phyloP scores from a whole-genome alignment of 192 early-diverging fungal species.

The Geranomyces michiganensis region DNA sequence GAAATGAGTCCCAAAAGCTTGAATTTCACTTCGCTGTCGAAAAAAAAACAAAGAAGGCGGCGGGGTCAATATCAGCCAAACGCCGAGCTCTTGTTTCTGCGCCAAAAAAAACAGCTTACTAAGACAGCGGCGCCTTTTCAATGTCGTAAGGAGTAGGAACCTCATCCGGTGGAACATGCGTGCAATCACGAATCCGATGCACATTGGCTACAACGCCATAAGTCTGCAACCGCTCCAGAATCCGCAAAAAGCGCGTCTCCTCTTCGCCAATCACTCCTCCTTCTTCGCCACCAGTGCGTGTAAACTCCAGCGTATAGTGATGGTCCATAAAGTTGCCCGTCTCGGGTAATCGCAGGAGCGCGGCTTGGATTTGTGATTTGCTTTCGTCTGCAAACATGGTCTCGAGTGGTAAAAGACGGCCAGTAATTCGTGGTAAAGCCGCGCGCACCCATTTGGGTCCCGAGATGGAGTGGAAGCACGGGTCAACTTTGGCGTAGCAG shows the following conservation, averaged over 20 bases:
- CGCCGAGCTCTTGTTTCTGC: no score
- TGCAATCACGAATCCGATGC: neutral
- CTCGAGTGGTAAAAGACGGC: neutral
- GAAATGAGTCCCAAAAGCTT: conserved; percentile 30
- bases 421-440: conserved; percentile 10
- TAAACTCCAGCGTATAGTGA: conserved; percentile 19
- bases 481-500: conserved; percentile 2
- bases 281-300: neutral
- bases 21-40: conserved; percentile 23
- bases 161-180: neutral
- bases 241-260: conserved; percentile 16
- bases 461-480: neutral
- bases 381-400: neutral
- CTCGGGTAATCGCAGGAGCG: conserved; percentile 4
- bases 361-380: neutral
- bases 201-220: conserved; percentile 17
- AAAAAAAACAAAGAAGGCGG: neutral
- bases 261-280: neutral
- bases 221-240: neutral
- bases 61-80: neutral
- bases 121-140: neutral
- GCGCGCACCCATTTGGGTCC: neutral
- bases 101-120: conserved; percentile 17
- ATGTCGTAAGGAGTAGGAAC: conserved; percentile 28
- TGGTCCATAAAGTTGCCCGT: conserved; percentile 26